Base-by-base conservation (phyloP, 2,329 filamentous ascomycete genomes). In the Trichoderma sp. region DNA sequence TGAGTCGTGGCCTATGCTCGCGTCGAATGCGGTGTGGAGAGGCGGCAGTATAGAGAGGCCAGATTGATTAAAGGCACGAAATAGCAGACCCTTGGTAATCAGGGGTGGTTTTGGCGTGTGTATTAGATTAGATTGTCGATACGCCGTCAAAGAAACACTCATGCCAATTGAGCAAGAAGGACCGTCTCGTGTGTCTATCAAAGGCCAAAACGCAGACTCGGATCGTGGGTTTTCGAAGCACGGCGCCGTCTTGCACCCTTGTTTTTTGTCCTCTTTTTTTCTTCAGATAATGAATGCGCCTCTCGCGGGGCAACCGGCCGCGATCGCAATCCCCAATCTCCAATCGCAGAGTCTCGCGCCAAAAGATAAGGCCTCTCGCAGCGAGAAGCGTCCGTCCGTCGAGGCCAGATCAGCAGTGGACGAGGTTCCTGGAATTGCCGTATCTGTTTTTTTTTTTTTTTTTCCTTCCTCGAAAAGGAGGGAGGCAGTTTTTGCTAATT, bases 221-320 rank as follows among this genome's bases (percentile, higher is more conserved):
- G 32, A 43, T 55, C 34, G 60, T 55, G 60, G 39, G n/a, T 60
- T 55, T 55, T 28, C 32, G 24, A 39, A 28, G 14, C 37, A 26
- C 32, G 43, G 46, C 63, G 63, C 63, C 52, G 52, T 30, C 11
- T 43, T 55, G 18, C 26, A 28, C 24, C 43, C 39, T 43, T 43
- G 39, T 43, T 18, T 43, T 16, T 43, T 18, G 39, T 43, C 39
- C 39, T 43, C 18, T 32, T 32, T 43, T 56, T 8, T 39, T 59
- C 30, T 10, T 56, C 28, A 26, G 39, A 59, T 51, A 59, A 51
- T 59, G 26, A 43, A 66, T 58, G 64, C 54, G 64, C 52, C 37
- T 59, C 54, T 59, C 64, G 64, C 52, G 54, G 64, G 64, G 64
- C 64, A 59, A 13, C 54, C 64, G 64, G 64, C 64, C 64, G 34